Conservation (phyloP, 2,329 filamentous ascomycete species). For the Colletotrichum sp. region DNA sequence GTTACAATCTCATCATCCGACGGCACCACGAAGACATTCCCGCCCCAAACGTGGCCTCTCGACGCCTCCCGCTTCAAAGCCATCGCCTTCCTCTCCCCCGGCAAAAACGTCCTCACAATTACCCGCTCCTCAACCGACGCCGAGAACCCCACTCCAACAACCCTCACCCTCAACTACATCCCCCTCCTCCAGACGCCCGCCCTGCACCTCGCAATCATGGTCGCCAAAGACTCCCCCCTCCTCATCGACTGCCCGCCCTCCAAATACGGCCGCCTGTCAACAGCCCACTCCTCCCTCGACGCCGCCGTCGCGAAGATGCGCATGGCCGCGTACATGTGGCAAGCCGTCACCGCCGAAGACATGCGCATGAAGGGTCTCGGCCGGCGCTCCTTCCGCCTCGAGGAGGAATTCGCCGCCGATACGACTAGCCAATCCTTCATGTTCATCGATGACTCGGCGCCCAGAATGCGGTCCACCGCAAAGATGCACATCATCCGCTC, state of each 20-base stretch:
- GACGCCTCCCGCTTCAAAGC: neutral
- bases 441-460: neutral
- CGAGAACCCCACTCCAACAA: neutral
- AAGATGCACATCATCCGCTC: conserved; percentile 73
- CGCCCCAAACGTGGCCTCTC: conserved; percentile 4
- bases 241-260: conserved; percentile 70
- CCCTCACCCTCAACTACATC: conserved; percentile 50
- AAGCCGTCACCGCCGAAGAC: conserved; percentile 77
- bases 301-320: conserved; percentile 73
- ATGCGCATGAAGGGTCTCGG: conserved; percentile 74
- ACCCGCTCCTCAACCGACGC: neutral
- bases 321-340: conserved; percentile 78
- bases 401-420: conserved; percentile 75
- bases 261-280: conserved; percentile 63
- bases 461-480: conserved; percentile 39
- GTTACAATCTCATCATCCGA: neutral
- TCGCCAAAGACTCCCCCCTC: conserved; percentile 72
- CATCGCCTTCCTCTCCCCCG: conserved; percentile 4
- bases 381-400: conserved; percentile 73
- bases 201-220: conserved; percentile 73
- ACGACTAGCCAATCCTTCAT: conserved; percentile 55
- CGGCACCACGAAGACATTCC: neutral
- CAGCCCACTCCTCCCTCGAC: conserved; percentile 54
- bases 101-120: neutral
- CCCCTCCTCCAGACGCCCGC: conserved; percentile 62